phyloP scores from a whole-genome alignment of 2,329 filamentous ascomycete genomes.

The Fusarium sp. region DNA sequence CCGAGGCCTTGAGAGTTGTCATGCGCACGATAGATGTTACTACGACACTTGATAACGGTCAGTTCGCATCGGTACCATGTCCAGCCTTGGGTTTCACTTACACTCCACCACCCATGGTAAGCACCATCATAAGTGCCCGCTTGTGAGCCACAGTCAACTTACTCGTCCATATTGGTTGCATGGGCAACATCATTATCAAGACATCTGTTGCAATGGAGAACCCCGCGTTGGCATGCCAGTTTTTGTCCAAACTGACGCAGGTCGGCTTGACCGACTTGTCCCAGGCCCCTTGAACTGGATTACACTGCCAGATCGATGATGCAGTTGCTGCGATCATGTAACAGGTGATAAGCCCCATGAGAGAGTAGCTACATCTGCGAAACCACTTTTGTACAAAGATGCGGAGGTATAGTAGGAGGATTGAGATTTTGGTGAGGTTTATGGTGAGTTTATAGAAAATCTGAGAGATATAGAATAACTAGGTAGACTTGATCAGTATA shows the following conservation, averaged over 20 bases:
- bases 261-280: constrained; percentile 58
- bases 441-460: constrained; percentile 69
- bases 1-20: constrained; percentile 58
- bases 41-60: constrained; percentile 50
- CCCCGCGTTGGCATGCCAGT: constrained; percentile 66
- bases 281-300: constrained; percentile 63
- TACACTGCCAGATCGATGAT: constrained; percentile 66
- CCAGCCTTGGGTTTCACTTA: constrained; percentile 49
- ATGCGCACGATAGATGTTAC: constrained; percentile 61
- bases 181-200: constrained; percentile 62
- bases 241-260: constrained; percentile 63
- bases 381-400: constrained; percentile 67
- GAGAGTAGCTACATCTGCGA: constrained; percentile 58
- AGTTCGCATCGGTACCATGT: constrained; percentile 1
- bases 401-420: constrained; percentile 68
- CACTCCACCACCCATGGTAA: constrained; percentile 61
- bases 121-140: constrained; percentile 59
- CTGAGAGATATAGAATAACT: constrained; percentile 68
- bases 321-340: constrained; percentile 63
- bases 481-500: constrained; percentile 43
- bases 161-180: constrained; percentile 63
- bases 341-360: constrained; percentile 60
- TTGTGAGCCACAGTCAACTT: constrained; percentile 61
- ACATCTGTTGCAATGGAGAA: constrained; percentile 64
- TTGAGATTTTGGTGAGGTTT: constrained; percentile 68